These are phyloP conservation scores for Guyanaporus albipodus DNA, from an alignment of 768 basidiomycete genomes.

Conservation along the genomic window DNA sequence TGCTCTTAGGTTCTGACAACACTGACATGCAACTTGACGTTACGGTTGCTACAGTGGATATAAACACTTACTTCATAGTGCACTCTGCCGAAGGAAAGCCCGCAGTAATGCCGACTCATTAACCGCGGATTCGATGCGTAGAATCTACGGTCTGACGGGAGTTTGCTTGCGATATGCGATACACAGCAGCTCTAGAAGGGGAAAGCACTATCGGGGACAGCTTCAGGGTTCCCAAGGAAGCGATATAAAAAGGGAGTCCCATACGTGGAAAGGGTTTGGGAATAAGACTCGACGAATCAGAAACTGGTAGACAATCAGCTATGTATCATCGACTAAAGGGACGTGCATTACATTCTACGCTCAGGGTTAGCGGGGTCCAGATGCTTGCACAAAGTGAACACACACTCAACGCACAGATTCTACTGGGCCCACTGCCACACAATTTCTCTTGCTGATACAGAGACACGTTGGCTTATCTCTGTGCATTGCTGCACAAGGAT, in stretches of 20 bases:
- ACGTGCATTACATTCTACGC: too few relatives aligned
- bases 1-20: not conserved
- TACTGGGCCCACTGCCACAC: not conserved
- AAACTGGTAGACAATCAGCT: not conserved
- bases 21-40: not conserved
- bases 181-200: not conserved
- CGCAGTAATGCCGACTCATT: constrained; percentile 8
- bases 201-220: not conserved
- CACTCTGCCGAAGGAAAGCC: not conserved
- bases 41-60: not conserved
- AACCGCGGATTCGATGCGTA: constrained; percentile 6
- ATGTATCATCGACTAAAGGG: not conserved
- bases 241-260: not conserved
- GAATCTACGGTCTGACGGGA: not conserved
- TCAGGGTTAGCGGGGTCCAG: too few relatives aligned
- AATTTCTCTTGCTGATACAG: constrained; percentile 3
- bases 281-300: not conserved
- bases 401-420: not conserved
- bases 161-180: not conserved
- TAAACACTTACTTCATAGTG: not conserved
- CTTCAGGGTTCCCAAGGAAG: constrained; percentile 2
- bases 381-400: not conserved
- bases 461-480: constrained; percentile 3
- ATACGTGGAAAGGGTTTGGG: not conserved
- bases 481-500: not conserved